phyloP scores from a whole-genome alignment of 2,329 filamentous ascomycete genomes.

The Coniochaeta sp. region DNA sequence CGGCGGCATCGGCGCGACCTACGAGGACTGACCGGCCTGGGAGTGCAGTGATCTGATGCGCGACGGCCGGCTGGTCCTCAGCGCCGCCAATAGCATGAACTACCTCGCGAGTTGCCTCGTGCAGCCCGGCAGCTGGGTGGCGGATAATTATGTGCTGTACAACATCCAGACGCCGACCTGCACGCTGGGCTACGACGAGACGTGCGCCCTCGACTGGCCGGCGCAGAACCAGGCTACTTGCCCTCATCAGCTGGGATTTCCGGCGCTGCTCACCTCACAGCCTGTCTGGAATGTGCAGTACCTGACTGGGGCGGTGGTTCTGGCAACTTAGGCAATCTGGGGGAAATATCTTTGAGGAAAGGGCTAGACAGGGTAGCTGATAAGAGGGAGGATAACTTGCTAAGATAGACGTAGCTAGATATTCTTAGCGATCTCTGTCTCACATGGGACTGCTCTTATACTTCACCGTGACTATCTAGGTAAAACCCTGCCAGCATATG shows the following conservation, averaged over 20 bases:
- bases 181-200: slow-evolving; percentile 42
- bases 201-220: slow-evolving; percentile 38
- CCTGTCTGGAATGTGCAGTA: slow-evolving; percentile 44
- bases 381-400: too few relatives aligned
- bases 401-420: too few relatives aligned
- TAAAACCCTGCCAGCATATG: too few relatives aligned
- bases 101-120: slow-evolving; percentile 39
- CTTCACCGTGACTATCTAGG: too few relatives aligned
- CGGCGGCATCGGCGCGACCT: slow-evolving; percentile 44
- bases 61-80: slow-evolving; percentile 44
- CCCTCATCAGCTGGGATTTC: slow-evolving; percentile 29
- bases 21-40: slow-evolving; percentile 36
- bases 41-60: slow-evolving; percentile 44
- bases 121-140: slow-evolving; percentile 40
- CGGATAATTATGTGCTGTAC: slow-evolving; percentile 42
- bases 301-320: slow-evolving; percentile 31
- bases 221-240: slow-evolving; percentile 44
- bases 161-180: slow-evolving; percentile 47
- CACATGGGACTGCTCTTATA: too few relatives aligned
- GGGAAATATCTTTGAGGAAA: too few relatives aligned
- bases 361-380: too few relatives aligned
- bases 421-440: too few relatives aligned
- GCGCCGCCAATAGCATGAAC: slow-evolving; percentile 50
- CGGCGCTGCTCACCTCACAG: slow-evolving; percentile 17
- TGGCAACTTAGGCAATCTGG: slow-evolving; percentile 11